A percentile compares a stretch with the other conserved stretches of the same genome.
Conservation (phyloP, 1,284 basidiomycete species). For the Sparassis latifolia region DNA sequence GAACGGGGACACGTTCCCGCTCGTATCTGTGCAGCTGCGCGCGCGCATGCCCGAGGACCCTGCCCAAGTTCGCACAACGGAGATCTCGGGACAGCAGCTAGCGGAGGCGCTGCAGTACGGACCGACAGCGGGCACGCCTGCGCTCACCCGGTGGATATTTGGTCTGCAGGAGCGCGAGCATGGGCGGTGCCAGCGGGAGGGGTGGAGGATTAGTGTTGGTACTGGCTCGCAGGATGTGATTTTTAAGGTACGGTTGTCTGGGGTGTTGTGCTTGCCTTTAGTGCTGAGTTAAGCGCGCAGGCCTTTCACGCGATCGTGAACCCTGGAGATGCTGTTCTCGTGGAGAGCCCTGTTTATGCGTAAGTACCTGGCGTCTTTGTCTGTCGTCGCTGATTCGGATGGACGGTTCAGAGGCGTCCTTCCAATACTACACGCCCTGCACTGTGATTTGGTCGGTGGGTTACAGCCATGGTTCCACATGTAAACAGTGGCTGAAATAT, state of each 20-base stretch:
- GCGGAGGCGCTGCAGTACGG: slow-evolving; percentile 72
- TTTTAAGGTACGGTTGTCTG: slow-evolving; percentile 54
- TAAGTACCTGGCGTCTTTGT: slow-evolving; percentile 28
- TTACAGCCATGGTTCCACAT: too few relatives aligned
- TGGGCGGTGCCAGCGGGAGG: slow-evolving; percentile 45
- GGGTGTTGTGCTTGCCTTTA: too few relatives aligned
- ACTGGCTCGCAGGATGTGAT: slow-evolving; percentile 86
- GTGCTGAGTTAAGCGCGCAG: slow-evolving; percentile 23
- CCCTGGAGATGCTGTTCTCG: slow-evolving; percentile 75
- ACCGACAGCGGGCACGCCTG: slow-evolving; percentile 64
- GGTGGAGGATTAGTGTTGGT: slow-evolving; percentile 76
- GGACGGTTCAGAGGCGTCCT: slow-evolving; percentile 45
- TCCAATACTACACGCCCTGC: slow-evolving; percentile 49
- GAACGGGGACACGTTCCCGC: slow-evolving; percentile 86
- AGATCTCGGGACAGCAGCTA: slow-evolving; percentile 52
- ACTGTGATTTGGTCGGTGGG: slow-evolving; percentile 58
- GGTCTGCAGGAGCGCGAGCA: slow-evolving; percentile 65
- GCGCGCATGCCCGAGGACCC: slow-evolving; percentile 40
- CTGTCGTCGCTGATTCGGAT: background rate
- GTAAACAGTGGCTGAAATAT: background rate
- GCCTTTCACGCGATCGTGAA: slow-evolving; percentile 60
- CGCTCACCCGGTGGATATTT: slow-evolving; percentile 60
- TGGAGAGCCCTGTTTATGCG: slow-evolving; percentile 88
- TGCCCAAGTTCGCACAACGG: slow-evolving; percentile 38
- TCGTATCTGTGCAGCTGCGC: slow-evolving; percentile 66